Percentiles rank a stretch among this genome's conserved stretches.
phyloP scores from a whole-genome alignment of 2,329 filamentous ascomycete species.

The Aspergillus luchuensis region DNA sequence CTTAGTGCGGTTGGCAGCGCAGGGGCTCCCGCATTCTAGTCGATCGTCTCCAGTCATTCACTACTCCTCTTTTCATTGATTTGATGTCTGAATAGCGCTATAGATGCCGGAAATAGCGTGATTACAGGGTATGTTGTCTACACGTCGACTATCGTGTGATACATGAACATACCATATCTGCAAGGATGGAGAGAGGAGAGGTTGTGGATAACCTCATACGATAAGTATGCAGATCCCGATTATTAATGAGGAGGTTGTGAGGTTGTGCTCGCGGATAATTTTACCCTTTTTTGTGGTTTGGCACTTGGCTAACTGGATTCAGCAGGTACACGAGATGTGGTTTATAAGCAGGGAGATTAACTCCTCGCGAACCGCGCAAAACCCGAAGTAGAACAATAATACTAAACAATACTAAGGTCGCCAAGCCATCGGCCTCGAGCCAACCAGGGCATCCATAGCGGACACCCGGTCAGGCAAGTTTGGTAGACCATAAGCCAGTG shows the following conservation, averaged over 20 bases:
- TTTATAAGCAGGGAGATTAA: constrained; percentile 9
- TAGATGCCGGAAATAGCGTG: too few species aligned
- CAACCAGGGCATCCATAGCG: neutral
- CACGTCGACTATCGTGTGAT: neutral
- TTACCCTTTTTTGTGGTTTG: neutral
- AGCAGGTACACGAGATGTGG: neutral
- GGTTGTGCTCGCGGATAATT: neutral
- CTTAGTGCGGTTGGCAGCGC: neutral
- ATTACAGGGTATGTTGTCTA: neutral
- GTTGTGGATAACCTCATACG: neutral
- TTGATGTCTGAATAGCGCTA: too few species aligned
- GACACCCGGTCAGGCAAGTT: neutral
- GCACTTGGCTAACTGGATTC: neutral
- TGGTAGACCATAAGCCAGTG: neutral
- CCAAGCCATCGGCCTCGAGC: neutral
- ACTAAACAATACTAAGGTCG: neutral
- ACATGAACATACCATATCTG: neutral
- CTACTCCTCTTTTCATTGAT: neutral
- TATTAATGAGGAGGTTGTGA: neutral
- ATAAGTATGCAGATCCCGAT: neutral
- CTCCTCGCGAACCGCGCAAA: constrained; percentile 21
- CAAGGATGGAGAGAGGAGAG: neutral
- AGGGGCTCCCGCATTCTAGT: neutral
- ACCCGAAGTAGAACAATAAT: neutral
- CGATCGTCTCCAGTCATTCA: neutral